phyloP scores from a whole-genome alignment of 352 stramenopile genomes.

The Globisporangium rhizosaccharum region DNA sequence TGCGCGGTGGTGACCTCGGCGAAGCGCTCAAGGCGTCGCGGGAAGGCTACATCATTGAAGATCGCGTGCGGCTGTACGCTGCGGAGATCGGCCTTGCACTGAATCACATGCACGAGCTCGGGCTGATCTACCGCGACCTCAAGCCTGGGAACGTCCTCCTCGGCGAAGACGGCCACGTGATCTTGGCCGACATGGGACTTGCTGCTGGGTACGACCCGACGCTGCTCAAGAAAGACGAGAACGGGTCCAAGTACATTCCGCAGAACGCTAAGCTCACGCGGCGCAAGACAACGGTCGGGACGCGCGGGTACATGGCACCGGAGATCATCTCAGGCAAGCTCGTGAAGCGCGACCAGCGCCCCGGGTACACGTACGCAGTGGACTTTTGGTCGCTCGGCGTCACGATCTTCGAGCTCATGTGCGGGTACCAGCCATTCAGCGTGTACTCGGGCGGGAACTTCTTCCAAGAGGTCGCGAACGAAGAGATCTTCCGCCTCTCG shows the following conservation, averaged over 20 bases:
- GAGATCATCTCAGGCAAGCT: constrained; percentile 87
- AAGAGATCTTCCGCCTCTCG: constrained; percentile 70
- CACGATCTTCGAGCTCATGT: constrained; percentile 87
- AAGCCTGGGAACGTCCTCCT: constrained; percentile 89
- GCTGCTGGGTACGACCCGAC: constrained; percentile 53
- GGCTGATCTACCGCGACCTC: constrained; percentile 84
- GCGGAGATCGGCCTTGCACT: constrained; percentile 84
- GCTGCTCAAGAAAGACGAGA: constrained; percentile 53
- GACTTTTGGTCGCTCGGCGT: constrained; percentile 83
- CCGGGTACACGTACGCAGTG: constrained; percentile 70
- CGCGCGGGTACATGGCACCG: constrained; percentile 88
- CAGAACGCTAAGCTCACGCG: constrained; percentile 55
- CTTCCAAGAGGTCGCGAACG: constrained; percentile 73
- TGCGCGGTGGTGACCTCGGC: constrained; percentile 73
- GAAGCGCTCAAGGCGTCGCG: constrained; percentile 64
- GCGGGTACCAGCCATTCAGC: constrained; percentile 80
- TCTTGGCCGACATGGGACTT: constrained; percentile 87
- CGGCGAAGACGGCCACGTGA: constrained; percentile 84
- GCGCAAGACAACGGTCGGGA: constrained; percentile 81
- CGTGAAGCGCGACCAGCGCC: constrained; percentile 70
- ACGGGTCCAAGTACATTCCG: constrained; percentile 41
- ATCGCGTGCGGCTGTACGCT: constrained; percentile 72
- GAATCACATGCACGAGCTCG: constrained; percentile 86
- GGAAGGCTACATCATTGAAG: constrained; percentile 72
- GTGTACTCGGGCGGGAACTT: constrained; percentile 66